phyloP scores from a whole-genome alignment of 2,329 filamentous ascomycete genomes.

The Penicillium vulpinum region DNA sequence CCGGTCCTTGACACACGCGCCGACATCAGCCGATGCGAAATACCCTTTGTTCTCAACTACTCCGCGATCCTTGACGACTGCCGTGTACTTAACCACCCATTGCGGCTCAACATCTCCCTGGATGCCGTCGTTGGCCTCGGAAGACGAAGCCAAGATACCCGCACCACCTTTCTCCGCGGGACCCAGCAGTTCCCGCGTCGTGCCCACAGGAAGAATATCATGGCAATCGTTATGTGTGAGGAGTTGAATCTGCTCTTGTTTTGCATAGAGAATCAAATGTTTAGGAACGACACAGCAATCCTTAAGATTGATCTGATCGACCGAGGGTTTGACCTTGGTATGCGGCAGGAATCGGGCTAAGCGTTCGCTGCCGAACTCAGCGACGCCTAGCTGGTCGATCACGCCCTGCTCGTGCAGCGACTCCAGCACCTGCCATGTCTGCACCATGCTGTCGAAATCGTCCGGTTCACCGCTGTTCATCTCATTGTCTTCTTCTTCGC shows the following conservation, averaged over 20 bases:
- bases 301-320: conserved; percentile 94
- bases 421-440: conserved; percentile 70
- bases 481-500: conserved; percentile 65
- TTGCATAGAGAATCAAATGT: conserved; percentile 80
- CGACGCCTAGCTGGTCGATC: conserved; percentile 75
- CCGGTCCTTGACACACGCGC: conserved; percentile 43
- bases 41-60: conserved; percentile 99
- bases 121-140: conserved; percentile 56
- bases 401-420: conserved; percentile 68
- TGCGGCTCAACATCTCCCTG: conserved; percentile 78
- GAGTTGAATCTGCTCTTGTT: conserved; percentile 77
- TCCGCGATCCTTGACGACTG: conserved; percentile 87
- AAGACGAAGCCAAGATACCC: conserved; percentile 68
- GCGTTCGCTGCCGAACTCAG: conserved; percentile 87
- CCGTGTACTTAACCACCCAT: conserved; percentile 97
- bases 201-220: conserved; percentile 83
- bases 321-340: conserved; percentile 71
- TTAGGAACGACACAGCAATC: conserved; percentile 96
- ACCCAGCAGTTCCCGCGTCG: conserved; percentile 78
- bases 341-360: conserved; percentile 73
- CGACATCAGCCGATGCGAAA: conserved; percentile 79
- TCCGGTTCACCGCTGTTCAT: conserved; percentile 50
- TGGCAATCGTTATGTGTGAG: conserved; percentile 93
- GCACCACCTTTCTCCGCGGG: conserved; percentile 71
- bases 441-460: conserved; percentile 63